phyloP scores from a whole-genome alignment of 139 green algal species.

The Volvox africanus region DNA sequence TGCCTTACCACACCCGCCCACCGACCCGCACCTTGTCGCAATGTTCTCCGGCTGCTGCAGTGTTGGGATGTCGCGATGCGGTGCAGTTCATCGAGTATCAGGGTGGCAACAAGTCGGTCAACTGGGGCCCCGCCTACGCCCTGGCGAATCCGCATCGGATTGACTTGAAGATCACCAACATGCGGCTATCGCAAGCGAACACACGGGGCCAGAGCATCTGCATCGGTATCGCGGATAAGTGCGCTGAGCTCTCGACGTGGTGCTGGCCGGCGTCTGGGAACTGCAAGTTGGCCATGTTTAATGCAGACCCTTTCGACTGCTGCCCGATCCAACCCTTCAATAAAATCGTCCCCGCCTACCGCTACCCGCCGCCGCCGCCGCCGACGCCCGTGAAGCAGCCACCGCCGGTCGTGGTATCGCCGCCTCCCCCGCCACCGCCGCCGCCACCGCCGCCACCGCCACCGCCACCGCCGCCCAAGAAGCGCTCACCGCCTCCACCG shows the following conservation, averaged over 20 bases:
- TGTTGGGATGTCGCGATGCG: background rate
- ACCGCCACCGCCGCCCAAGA: constrained; percentile 25
- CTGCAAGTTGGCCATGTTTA: constrained; percentile 46
- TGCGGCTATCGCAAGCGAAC: constrained; percentile 9
- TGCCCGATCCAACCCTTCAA: constrained; percentile 33
- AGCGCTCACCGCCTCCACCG: background rate
- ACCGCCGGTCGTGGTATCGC: background rate
- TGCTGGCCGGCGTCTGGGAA: constrained; percentile 42
- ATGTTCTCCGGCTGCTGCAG: background rate
- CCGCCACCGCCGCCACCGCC: constrained; percentile 36
- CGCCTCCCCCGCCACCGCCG: constrained; percentile 26
- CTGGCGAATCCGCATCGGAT: background rate
- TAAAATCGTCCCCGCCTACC: background rate
- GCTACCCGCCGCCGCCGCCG: constrained; percentile 5
- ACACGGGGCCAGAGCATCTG: constrained; percentile 25
- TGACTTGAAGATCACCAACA: constrained; percentile 49
- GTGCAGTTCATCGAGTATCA: constrained; percentile 43
- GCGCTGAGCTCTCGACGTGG: background rate
- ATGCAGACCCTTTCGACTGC: constrained; percentile 42
- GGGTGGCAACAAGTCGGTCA: constrained; percentile 7
- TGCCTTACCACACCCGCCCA: too few relatives aligned
- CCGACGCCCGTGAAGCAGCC: background rate
- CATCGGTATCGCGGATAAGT: constrained; percentile 20
- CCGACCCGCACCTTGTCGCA: too few relatives aligned
- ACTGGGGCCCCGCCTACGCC: constrained; percentile 20